Conservation (phyloP, 192 early-diverging fungal genomes). For the Physocladia obscura region DNA sequence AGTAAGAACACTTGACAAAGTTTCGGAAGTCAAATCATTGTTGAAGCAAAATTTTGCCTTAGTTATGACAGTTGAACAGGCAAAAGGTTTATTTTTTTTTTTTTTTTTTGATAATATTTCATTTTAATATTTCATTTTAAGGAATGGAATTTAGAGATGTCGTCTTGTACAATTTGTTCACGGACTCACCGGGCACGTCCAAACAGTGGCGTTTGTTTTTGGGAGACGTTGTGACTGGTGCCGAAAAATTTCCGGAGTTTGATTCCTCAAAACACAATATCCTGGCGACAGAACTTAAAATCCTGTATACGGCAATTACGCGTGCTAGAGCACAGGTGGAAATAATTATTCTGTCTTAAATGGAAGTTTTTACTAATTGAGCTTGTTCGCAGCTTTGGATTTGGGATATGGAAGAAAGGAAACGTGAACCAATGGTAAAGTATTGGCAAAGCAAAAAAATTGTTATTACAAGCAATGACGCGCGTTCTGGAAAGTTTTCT, state of each 20-base stretch:
- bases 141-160: slow-evolving; percentile 24
- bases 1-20: slow-evolving; percentile 16
- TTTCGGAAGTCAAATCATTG: background rate
- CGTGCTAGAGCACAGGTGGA: slow-evolving; percentile 15
- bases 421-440: slow-evolving; percentile 23
- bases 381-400: slow-evolving; percentile 14
- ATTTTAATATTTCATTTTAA: background rate
- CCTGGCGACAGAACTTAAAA: slow-evolving; percentile 28
- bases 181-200: background rate
- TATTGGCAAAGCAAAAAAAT: slow-evolving; percentile 8
- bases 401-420: slow-evolving; percentile 10
- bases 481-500: slow-evolving; percentile 20
- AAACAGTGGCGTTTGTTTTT: slow-evolving; percentile 16
- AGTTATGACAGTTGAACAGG: slow-evolving; percentile 33
- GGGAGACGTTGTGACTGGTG: background rate
- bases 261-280: slow-evolving; percentile 26
- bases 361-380: background rate
- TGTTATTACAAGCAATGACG: slow-evolving; percentile 19
- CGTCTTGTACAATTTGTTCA: slow-evolving; percentile 16
- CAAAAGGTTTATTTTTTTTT: slow-evolving; percentile 18
- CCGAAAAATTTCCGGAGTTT: background rate
- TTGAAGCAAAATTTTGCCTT: slow-evolving; percentile 14
- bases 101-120: background rate
- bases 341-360: background rate
- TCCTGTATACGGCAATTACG: slow-evolving; percentile 29